Conservation (phyloP, 2,329 filamentous ascomycete genomes). For the Colletotrichum nymphaeae region DNA sequence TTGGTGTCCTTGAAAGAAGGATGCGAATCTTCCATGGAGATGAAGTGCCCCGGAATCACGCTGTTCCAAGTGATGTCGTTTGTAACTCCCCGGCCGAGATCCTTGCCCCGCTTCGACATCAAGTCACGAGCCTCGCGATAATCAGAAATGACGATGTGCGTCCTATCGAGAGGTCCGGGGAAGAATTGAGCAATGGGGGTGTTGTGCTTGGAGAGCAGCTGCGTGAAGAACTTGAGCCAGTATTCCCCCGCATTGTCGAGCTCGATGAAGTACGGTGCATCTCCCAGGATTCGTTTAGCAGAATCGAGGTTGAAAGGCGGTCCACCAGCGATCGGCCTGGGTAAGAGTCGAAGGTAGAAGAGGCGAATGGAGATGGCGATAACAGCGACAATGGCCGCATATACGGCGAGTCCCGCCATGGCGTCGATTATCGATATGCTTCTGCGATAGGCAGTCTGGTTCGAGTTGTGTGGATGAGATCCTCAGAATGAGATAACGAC, state of each 20-base stretch:
- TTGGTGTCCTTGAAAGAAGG: slow-evolving; percentile 10
- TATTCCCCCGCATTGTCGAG: background rate
- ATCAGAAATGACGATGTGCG: slow-evolving; percentile 1
- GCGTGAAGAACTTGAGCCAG: slow-evolving; percentile 1
- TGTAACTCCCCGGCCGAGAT: background rate
- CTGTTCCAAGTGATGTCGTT: background rate
- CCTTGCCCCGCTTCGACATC: slow-evolving; percentile 12
- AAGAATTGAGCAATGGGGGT: slow-evolving; percentile 11
- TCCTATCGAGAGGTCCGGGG: background rate
- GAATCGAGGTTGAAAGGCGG: slow-evolving; percentile 4
- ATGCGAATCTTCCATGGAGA: slow-evolving; percentile 5
- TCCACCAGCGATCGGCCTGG: background rate
- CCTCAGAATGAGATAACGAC: background rate
- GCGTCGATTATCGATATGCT: background rate
- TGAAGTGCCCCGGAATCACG: slow-evolving; percentile 2
- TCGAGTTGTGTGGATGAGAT: too few species aligned
- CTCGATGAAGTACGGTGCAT: background rate
- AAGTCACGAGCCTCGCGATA: slow-evolving; percentile 8
- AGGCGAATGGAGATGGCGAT: background rate
- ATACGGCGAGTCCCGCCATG: background rate
- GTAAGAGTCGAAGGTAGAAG: background rate
- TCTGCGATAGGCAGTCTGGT: background rate
- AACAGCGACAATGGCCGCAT: background rate
- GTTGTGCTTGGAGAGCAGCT: background rate
- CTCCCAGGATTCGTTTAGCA: background rate